phyloP scores from a whole-genome alignment of 148 eudicot species.

The Bassia scoparia region DNA sequence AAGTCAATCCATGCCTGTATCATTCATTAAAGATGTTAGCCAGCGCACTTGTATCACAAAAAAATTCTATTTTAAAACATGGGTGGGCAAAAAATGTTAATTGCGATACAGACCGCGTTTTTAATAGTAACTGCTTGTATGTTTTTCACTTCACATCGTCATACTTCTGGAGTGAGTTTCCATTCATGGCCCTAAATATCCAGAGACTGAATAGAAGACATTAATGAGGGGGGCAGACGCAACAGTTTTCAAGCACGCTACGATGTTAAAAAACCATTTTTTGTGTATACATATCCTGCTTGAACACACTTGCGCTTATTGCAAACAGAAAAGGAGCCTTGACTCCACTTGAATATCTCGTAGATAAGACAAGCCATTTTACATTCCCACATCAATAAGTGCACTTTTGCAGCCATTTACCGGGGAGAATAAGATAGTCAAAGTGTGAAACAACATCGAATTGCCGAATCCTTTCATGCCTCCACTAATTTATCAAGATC shows the following conservation, averaged over 20 bases:
- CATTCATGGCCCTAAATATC: conserved; percentile 44
- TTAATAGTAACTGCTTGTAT: conserved; percentile 63
- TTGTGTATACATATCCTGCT: conserved; percentile 33
- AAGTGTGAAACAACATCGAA: conserved; percentile 18
- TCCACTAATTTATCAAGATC: conserved; percentile 37
- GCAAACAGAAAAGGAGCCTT: conserved; percentile 12
- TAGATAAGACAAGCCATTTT: conserved; percentile 40
- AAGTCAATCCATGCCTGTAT: conserved; percentile 65
- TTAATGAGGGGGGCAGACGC: conserved; percentile 79
- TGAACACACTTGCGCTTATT: conserved; percentile 2
- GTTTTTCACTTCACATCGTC: conserved; percentile 36
- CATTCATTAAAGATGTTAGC: background rate
- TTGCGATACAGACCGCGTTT: conserved; percentile 37
- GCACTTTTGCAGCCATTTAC: conserved; percentile 25
- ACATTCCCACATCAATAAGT: conserved; percentile 64
- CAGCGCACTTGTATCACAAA: background rate
- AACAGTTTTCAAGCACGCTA: conserved; percentile 53
- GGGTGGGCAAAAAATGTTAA: background rate
- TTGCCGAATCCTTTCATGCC: conserved; percentile 19
- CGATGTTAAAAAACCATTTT: conserved; percentile 40
- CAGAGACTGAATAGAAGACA: conserved; percentile 50
- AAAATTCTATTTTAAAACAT: background rate
- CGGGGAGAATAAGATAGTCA: conserved; percentile 77
- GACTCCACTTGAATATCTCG: background rate
- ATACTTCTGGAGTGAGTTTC: conserved; percentile 49